Conservation (phyloP, 331 rosid genomes). For the Stylosanthes scabra region DNA sequence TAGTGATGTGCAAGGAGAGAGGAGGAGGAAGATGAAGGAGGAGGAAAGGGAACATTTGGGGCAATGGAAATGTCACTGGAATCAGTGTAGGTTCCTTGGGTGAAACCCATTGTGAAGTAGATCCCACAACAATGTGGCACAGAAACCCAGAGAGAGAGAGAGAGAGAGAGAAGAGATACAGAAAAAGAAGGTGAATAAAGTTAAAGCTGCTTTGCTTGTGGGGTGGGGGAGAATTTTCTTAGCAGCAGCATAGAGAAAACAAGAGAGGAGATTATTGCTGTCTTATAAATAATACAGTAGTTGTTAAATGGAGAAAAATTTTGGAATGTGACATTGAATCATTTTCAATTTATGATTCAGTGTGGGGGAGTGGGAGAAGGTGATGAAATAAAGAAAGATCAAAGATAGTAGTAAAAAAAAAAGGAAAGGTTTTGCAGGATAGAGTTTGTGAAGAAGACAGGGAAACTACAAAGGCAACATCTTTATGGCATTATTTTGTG, state of each 20-base stretch:
- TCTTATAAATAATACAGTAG: background rate
- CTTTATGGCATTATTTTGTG: slow-evolving; percentile 10
- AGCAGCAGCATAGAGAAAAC: slow-evolving; percentile 16
- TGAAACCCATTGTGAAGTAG: slow-evolving; percentile 65
- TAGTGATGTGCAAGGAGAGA: slow-evolving; percentile 38
- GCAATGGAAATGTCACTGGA: slow-evolving; percentile 45
- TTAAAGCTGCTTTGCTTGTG: slow-evolving; percentile 70
- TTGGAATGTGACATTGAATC: slow-evolving; percentile 29
- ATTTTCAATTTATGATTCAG: no score
- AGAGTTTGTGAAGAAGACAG: slow-evolving; percentile 31
- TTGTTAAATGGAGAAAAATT: slow-evolving; percentile 15
- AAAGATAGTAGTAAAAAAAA: background rate
- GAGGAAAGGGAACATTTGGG: slow-evolving; percentile 1
- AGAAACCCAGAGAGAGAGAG: slow-evolving; percentile 50
- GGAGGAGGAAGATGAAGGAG: slow-evolving; percentile 30
- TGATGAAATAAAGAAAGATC: slow-evolving; percentile 35
- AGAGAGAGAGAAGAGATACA: slow-evolving; percentile 9
- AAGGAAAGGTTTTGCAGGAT: background rate
- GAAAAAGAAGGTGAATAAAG: slow-evolving; percentile 32
- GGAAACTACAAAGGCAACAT: slow-evolving; percentile 1
- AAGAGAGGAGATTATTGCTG: slow-evolving; percentile 8
- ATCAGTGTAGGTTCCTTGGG: slow-evolving; percentile 52
- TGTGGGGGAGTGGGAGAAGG: slow-evolving; percentile 39
- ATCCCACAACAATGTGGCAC: slow-evolving; percentile 60
- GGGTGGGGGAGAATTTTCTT: slow-evolving; percentile 61